These are phyloP conservation scores for Coprinellus aureogranulatus DNA, from an alignment of 768 basidiomycete species.

Conservation along the genomic window DNA sequence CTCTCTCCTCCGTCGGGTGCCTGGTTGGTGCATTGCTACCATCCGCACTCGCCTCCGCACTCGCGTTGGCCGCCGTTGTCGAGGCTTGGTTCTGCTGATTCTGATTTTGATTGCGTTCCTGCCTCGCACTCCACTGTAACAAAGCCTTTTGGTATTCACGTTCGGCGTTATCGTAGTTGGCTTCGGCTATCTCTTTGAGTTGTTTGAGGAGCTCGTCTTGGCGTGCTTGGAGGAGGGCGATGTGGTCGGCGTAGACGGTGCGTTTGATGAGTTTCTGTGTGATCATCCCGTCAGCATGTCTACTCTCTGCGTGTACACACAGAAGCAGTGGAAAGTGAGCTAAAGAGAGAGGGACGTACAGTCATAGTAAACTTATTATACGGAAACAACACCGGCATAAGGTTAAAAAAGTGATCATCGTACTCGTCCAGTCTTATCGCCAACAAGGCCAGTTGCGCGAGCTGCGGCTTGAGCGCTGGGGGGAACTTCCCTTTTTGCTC, in stretches of 20 bases:
- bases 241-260: conserved; percentile 77
- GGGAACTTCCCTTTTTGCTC: conserved; percentile 89
- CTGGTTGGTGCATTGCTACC: conserved; percentile 40
- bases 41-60: conserved; percentile 23
- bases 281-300: no score
- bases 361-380: conserved; percentile 97
- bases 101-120: no score
- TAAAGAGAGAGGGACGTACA: conserved; percentile 38
- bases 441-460: conserved; percentile 68
- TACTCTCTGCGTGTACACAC: no score
- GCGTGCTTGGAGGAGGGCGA: conserved; percentile 58
- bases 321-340: no score
- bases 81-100: conserved; percentile 38
- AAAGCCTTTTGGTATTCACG: conserved; percentile 78
- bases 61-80: conserved; percentile 9
- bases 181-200: conserved; percentile 58
- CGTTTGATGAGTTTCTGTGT: conserved; percentile 90
- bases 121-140: conserved; percentile 61
- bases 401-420: conserved; percentile 87
- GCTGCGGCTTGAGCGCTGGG: conserved; percentile 65
- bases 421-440: conserved; percentile 87
- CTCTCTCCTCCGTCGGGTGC: conserved; percentile 44
- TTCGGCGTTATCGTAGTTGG: conserved; percentile 64
- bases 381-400: conserved; percentile 84
- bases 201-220: conserved; percentile 69